Percentiles rank a stretch among this genome's conserved stretches.
phyloP scores from a whole-genome alignment of 495 filamentous ascomycete genomes.

The Cetradonia linearis region DNA sequence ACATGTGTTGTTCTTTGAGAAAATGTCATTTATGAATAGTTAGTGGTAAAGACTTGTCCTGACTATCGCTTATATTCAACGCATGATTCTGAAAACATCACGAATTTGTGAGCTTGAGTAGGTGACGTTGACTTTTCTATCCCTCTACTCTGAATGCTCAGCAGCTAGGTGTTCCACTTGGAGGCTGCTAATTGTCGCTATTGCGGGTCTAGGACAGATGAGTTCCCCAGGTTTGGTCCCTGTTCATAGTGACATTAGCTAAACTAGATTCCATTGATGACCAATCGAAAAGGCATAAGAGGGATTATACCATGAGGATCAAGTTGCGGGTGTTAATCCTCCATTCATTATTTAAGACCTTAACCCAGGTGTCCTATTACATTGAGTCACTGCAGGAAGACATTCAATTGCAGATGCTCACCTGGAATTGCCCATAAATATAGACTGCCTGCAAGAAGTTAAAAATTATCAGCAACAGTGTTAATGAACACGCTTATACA shows the following conservation, averaged over 20 bases:
- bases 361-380: not conserved
- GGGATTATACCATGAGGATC: not conserved
- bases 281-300: not conserved
- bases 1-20: no score
- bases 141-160: not conserved
- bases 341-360: not conserved
- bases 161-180: not conserved
- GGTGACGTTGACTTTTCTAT: not conserved
- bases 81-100: not conserved
- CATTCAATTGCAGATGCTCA: not conserved
- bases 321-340: constrained; percentile 1
- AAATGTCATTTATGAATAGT: no score
- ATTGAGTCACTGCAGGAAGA: not conserved
- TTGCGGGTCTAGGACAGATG: not conserved
- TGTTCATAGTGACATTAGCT: not conserved
- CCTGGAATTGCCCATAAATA: constrained; percentile 27
- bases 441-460: constrained; percentile 6
- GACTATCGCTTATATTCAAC: no score
- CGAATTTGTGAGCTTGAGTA: not conserved
- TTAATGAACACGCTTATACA: not conserved
- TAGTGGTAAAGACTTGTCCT: no score
- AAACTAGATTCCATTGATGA: not conserved
- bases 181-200: not conserved
- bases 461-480: not conserved
- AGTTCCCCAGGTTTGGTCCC: not conserved